Percentiles rank a stretch among this genome's conserved stretches.
phyloP scores from a whole-genome alignment of 345 rosid species.

The Bruguiera sexangula region DNA sequence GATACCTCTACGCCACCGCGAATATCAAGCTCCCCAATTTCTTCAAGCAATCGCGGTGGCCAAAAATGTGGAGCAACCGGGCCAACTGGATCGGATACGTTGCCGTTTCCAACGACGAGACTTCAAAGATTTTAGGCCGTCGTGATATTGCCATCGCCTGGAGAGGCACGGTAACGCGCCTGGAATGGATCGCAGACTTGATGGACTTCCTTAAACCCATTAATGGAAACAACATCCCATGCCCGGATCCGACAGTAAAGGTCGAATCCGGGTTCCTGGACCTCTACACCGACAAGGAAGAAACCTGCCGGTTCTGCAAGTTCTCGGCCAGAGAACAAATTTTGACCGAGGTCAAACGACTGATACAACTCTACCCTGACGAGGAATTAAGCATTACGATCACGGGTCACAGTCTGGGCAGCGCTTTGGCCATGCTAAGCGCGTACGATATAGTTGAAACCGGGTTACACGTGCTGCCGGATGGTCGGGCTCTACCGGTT shows the following conservation, averaged over 20 bases:
- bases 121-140: slow-evolving; percentile 50
- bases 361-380: slow-evolving; percentile 40
- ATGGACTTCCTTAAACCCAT: slow-evolving; percentile 68
- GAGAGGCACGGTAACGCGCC: slow-evolving; percentile 79
- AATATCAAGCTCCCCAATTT: slow-evolving; percentile 74
- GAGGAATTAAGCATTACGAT: slow-evolving; percentile 68
- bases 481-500: slow-evolving; percentile 43
- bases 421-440: slow-evolving; percentile 69
- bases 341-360: slow-evolving; percentile 50
- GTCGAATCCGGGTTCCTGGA: slow-evolving; percentile 81
- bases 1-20: slow-evolving; percentile 72
- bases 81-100: slow-evolving; percentile 92
- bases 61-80: slow-evolving; percentile 73
- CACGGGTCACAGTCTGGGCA: slow-evolving; percentile 82
- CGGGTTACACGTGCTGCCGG: slow-evolving; percentile 40
- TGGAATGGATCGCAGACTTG: slow-evolving; percentile 74
- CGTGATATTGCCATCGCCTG: slow-evolving; percentile 68
- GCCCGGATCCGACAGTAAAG: slow-evolving; percentile 63
- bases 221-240: slow-evolving; percentile 44
- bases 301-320: slow-evolving; percentile 52
- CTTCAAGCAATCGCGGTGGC: slow-evolving; percentile 80
- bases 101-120: slow-evolving; percentile 63
- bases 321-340: slow-evolving; percentile 73
- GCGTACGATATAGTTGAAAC: slow-evolving; percentile 75
- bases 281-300: slow-evolving; percentile 69